phyloP scores from a whole-genome alignment of 352 stramenopile genomes.

The Blastocystis sp. region DNA sequence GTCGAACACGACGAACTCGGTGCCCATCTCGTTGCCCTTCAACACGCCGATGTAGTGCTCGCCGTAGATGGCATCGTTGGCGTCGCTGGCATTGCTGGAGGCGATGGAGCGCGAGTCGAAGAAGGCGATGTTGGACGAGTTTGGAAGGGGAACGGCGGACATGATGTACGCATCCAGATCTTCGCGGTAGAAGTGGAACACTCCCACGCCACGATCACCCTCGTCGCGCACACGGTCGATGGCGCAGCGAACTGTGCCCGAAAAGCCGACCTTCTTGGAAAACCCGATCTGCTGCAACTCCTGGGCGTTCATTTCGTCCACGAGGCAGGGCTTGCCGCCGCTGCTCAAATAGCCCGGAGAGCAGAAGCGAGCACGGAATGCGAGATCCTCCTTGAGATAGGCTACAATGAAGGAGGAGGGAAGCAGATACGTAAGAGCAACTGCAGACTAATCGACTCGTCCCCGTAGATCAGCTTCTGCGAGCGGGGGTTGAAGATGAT shows the following conservation, averaged over 20 bases:
- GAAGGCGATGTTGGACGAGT: slow-evolving; percentile 20
- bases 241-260: slow-evolving; percentile 36
- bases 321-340: slow-evolving; percentile 17
- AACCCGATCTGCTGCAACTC: not conserved
- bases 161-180: slow-evolving; percentile 28
- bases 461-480: not conserved
- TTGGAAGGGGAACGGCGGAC: not conserved
- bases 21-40: slow-evolving; percentile 56
- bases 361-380: not conserved
- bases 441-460: not conserved
- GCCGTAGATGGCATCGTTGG: slow-evolving; percentile 13
- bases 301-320: slow-evolving; percentile 11
- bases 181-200: slow-evolving; percentile 50
- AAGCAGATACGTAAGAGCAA: not conserved
- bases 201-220: not conserved
- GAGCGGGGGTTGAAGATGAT: not conserved
- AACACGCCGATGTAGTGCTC: slow-evolving; percentile 48
- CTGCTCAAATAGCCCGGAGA: slow-evolving; percentile 47
- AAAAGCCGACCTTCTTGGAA: not conserved
- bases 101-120: not conserved
- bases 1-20: slow-evolving; percentile 64
- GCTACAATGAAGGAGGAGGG: not conserved
- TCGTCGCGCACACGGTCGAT: slow-evolving; percentile 23
- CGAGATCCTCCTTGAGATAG: slow-evolving; percentile 22
- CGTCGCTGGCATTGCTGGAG: not conserved